A percentile compares a stretch with the other conserved stretches of the same genome.
phyloP scores from a whole-genome alignment of 768 basidiomycete species.

The Lentinula detonsa region DNA sequence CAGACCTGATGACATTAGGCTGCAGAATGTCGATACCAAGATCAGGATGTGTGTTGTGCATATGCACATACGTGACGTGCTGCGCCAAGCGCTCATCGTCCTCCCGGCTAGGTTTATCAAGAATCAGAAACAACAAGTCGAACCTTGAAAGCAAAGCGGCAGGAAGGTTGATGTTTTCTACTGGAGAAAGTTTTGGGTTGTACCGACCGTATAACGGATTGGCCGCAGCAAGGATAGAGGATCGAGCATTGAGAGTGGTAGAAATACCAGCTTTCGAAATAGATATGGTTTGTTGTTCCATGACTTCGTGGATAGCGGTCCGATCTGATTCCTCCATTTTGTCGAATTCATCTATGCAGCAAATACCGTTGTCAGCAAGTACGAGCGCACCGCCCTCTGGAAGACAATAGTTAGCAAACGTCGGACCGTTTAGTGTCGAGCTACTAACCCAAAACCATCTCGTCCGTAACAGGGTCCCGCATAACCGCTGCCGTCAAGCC shows the following conservation, averaged over 20 bases:
- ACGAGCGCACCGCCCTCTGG: conserved; percentile 99
- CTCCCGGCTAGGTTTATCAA: conserved; percentile 92
- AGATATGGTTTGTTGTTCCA: conserved; percentile 99
- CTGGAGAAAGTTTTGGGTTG: conserved; percentile 95
- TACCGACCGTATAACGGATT: conserved; percentile 98
- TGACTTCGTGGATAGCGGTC: conserved; percentile 99
- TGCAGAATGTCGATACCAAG: conserved; percentile 81
- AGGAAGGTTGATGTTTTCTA: conserved; percentile 98
- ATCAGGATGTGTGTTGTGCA: conserved; percentile 87
- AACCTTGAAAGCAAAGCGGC: conserved; percentile 95
- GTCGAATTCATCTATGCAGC: conserved; percentile 99
- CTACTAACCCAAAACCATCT: conserved; percentile 92
- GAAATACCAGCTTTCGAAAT: conserved; percentile 99
- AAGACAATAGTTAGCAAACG: background rate
- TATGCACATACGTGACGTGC: conserved; percentile 97
- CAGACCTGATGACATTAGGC: conserved; percentile 82
- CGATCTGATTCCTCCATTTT: conserved; percentile 99
- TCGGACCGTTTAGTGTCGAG: background rate
- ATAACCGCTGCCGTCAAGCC: conserved; percentile 99
- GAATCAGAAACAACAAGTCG: conserved; percentile 92
- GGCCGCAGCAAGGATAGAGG: conserved; percentile 95
- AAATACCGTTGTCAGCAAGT: conserved; percentile 97
- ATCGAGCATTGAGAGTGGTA: conserved; percentile 95
- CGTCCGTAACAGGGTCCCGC: conserved; percentile 98
- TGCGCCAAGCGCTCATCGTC: conserved; percentile 95